phyloP scores from a whole-genome alignment of 2,329 filamentous ascomycete genomes.

The Tolypocladium ovalisporum region DNA sequence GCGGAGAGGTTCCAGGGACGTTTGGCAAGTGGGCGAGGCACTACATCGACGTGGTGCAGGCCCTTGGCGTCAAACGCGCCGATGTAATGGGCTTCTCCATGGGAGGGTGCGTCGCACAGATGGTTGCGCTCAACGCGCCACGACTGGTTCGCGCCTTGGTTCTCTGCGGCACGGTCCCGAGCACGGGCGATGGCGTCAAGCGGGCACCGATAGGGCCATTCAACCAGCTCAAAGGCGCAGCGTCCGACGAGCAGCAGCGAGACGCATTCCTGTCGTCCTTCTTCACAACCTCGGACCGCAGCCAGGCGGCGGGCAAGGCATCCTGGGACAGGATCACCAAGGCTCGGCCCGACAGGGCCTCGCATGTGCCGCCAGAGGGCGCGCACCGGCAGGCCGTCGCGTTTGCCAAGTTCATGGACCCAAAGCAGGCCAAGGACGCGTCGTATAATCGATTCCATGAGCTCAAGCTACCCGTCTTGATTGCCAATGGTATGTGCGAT shows the following conservation, averaged over 20 bases:
- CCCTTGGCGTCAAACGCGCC: constrained; percentile 24
- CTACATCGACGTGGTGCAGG: constrained; percentile 22
- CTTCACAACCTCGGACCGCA: constrained; percentile 19
- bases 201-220: constrained; percentile 19
- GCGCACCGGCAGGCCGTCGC: constrained; percentile 19
- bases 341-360: constrained; percentile 13
- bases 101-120: constrained; percentile 34
- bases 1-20: constrained; percentile 26
- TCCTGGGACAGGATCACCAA: constrained; percentile 23
- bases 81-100: constrained; percentile 40
- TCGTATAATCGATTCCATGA: constrained; percentile 21
- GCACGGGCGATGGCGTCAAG: constrained; percentile 22
- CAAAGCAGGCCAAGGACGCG: constrained; percentile 17
- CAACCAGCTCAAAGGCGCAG: constrained; percentile 18
- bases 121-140: constrained; percentile 28
- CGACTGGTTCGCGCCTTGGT: constrained; percentile 27
- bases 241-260: constrained; percentile 19
- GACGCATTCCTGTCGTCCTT: constrained; percentile 21
- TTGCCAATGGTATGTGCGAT: constrained; percentile 24
- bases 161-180: constrained; percentile 32
- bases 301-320: constrained; percentile 18
- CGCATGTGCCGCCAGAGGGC: constrained; percentile 14
- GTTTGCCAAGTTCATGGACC: constrained; percentile 24
- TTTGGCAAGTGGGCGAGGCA: constrained; percentile 19
- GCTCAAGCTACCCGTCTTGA: constrained; percentile 23